Evolutionary conservation across 768 basidiomycete species (phyloP).

Genomic region (Tylopilus rubrobrunneus): DNA sequence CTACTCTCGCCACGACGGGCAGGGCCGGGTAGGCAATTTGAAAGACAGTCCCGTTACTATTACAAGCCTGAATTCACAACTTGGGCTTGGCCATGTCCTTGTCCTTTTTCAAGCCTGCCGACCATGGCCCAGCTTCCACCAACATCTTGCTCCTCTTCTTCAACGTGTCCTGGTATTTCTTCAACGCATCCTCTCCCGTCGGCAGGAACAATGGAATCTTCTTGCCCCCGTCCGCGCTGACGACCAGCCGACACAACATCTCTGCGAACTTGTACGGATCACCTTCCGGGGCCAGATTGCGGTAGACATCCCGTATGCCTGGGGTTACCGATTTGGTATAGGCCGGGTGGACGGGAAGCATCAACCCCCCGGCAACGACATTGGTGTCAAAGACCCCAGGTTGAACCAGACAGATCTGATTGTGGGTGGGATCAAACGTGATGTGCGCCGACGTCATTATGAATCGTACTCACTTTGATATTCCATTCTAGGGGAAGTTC

Average conservation of each 20-base stretch:
- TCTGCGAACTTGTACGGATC: conserved; percentile 17
- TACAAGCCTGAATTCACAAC: background rate
- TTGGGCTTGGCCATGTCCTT: background rate
- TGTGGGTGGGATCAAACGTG: too few species aligned
- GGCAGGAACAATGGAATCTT: conserved; percentile 9
- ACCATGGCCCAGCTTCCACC: conserved; percentile 3
- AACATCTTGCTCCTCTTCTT: background rate
- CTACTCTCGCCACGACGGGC: too few species aligned
- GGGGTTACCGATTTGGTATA: conserved; percentile 4
- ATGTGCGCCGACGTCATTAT: too few species aligned
- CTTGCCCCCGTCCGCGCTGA: background rate
- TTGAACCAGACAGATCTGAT: conserved; percentile 16
- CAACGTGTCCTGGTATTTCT: background rate
- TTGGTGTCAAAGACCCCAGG: conserved; percentile 18
- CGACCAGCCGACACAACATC: background rate
- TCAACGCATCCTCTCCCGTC: conserved; percentile 13
- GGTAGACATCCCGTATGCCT: conserved; percentile 1
- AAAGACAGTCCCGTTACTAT: too few species aligned
- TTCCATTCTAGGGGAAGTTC: conserved; percentile 17
- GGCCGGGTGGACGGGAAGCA: conserved; percentile 8
- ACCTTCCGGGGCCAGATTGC: background rate
- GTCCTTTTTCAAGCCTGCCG: conserved; percentile 6
- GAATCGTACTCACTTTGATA: conserved; percentile 10
- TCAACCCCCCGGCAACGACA: background rate
- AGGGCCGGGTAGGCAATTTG: too few species aligned